A percentile compares a stretch with the other conserved stretches of the same genome.
Evolutionary conservation across 305 asterid species (phyloP).

Genomic region (Stenogyne calaminthoides): DNA sequence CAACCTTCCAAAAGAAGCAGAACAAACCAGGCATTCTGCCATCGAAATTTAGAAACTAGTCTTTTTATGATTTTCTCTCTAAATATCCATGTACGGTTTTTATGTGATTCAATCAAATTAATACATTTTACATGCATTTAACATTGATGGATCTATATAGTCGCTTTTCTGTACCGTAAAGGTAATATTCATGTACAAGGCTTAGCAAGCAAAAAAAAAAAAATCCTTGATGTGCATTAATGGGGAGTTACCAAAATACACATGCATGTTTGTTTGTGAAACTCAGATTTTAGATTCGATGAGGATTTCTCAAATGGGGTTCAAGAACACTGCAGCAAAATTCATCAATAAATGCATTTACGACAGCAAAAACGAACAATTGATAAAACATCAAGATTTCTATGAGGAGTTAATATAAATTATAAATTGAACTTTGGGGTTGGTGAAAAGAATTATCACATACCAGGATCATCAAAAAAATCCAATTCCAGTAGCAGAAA

Average conservation of each 20-base stretch:
- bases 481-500: constrained; percentile 97
- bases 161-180: not conserved
- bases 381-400: constrained; percentile 4
- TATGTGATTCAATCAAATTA: constrained; percentile 9
- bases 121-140: constrained; percentile 2
- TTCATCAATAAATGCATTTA: not conserved
- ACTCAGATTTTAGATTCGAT: not conserved
- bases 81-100: constrained; percentile 4
- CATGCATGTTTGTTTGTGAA: not conserved
- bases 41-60: not conserved
- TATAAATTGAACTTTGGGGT: constrained; percentile 14
- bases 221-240: constrained; percentile 1
- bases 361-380: constrained; percentile 1
- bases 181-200: not conserved
- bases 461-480: constrained; percentile 98
- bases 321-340: not conserved
- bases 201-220: not conserved
- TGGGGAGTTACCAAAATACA: not conserved
- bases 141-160: not conserved
- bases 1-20: constrained; percentile 12
- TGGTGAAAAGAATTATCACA: constrained; percentile 18
- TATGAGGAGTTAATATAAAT: constrained; percentile 2
- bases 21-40: not conserved
- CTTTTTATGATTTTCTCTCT: not conserved
- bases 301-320: not conserved